Base-by-base conservation (phyloP, 768 basidiomycete genomes). In the Tricholoma matsutake region DNA sequence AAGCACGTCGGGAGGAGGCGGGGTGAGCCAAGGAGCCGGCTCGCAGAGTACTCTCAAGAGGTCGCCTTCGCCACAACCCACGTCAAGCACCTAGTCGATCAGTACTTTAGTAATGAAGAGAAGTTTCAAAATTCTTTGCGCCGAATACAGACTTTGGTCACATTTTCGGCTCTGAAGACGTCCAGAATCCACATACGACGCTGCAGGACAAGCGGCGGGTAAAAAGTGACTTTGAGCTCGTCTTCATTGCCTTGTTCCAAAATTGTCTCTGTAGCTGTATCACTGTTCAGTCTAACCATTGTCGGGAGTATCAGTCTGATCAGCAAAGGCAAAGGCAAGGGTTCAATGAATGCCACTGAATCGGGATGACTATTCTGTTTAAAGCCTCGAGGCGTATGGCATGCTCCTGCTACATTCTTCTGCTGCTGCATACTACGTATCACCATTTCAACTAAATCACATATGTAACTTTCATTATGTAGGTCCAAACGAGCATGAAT, bases 41-140 rank as follows among this genome's bases (percentile, higher is more conserved):
- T 90, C 86, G 64, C 84, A 83, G 10, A 96, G 83, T 9, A 86
- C 81, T 0, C 78, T 71, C 13, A 95, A 82, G 7, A 95, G 79
- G 39, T 86, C 78, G 20, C 93, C 93, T 72, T 91, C 86, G 41
- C 93, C 93, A 65, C 93, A 96, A 4, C 93, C 93, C 28, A 93
- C 77, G 66, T 96, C 93, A 53, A 94, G 76, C 6, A 94, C 79
- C 91, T 93, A 58, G 22, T 11, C 28, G 9, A 13, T 32, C 14
- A 45, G 51, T 16, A 41, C 61, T 49, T 32, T 9, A 45, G 51
- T n/a, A 43, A 61, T 53, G 37, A 25, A 62, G 1, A 7, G 49
- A 47, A 29, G n/a, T 6, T 41, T 31, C 37, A 18, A 22, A 31
- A 60, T 47, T 9, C 39, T 59, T 45, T 35, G 56, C 29, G 22